Conservation (phyloP, 2,329 filamentous ascomycete species). For the Cytospora piceae region DNA sequence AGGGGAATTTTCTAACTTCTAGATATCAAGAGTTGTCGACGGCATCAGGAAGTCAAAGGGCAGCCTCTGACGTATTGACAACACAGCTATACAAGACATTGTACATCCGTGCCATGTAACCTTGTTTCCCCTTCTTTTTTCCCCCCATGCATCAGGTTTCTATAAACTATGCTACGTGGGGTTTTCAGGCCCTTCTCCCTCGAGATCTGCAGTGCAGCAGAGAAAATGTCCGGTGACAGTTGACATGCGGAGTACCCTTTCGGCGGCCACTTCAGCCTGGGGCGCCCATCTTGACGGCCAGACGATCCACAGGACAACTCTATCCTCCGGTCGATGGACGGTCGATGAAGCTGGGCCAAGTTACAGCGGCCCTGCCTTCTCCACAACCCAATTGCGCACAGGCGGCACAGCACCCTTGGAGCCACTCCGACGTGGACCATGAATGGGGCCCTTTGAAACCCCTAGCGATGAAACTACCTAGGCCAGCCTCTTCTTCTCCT, state of each 20-base stretch:
- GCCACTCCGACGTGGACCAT: conserved; percentile 7
- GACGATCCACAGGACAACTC: background rate
- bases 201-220: background rate
- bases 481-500: conserved; percentile 3
- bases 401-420: background rate
- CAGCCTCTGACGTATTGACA: background rate
- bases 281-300: conserved; percentile 1
- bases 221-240: background rate
- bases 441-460: conserved; percentile 18
- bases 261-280: background rate
- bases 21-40: background rate
- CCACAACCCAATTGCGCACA: conserved; percentile 1
- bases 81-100: background rate
- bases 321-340: background rate
- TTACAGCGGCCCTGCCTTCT: background rate
- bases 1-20: no score
- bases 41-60: background rate
- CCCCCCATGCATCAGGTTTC: no score
- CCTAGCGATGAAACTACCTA: conserved; percentile 16
- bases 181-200: background rate
- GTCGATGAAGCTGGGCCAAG: background rate
- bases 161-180: background rate
- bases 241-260: background rate
- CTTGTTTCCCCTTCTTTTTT: background rate
- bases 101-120: background rate